A percentile compares a stretch with the other conserved stretches of the same genome.
Evolutionary conservation across 768 basidiomycete genomes (phyloP).

Genomic region (Lactarius trivialis): DNA sequence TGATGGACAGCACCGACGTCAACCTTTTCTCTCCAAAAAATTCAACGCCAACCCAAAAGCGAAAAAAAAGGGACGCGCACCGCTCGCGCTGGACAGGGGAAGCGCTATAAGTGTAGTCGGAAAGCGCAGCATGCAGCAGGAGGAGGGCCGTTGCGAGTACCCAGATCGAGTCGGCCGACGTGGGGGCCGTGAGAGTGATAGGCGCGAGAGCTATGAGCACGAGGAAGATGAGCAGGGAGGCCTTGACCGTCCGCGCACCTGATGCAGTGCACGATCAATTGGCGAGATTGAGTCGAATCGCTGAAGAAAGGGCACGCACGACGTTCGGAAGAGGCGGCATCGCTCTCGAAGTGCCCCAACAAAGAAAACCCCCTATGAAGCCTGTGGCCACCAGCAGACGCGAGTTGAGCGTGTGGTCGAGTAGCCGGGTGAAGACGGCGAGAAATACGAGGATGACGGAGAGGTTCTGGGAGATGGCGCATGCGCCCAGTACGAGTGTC

Average conservation of each 20-base stretch:
- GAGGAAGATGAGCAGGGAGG: slow-evolving; percentile 76
- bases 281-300: background rate
- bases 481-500: slow-evolving; percentile 62
- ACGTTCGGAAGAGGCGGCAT: slow-evolving; percentile 23
- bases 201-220: too few species aligned
- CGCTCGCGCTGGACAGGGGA: slow-evolving; percentile 19
- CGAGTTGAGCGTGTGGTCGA: slow-evolving; percentile 58
- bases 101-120: slow-evolving; percentile 64
- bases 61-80: slow-evolving; percentile 13
- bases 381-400: slow-evolving; percentile 56
- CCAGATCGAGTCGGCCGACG: slow-evolving; percentile 96
- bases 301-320: slow-evolving; percentile 9
- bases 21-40: slow-evolving; percentile 38
- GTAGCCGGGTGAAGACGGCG: slow-evolving; percentile 67
- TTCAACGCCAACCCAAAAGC: background rate
- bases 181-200: slow-evolving; percentile 93
- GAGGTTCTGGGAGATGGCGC: slow-evolving; percentile 79
- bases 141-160: slow-evolving; percentile 85
- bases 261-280: slow-evolving; percentile 5
- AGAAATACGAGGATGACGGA: slow-evolving; percentile 77
- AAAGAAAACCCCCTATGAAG: slow-evolving; percentile 55
- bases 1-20: slow-evolving; percentile 80
- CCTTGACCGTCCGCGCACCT: slow-evolving; percentile 73
- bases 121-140: slow-evolving; percentile 70
- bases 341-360: slow-evolving; percentile 36